Conservation (phyloP, 352 stramenopile genomes). For the Phytopythium sindhum region DNA sequence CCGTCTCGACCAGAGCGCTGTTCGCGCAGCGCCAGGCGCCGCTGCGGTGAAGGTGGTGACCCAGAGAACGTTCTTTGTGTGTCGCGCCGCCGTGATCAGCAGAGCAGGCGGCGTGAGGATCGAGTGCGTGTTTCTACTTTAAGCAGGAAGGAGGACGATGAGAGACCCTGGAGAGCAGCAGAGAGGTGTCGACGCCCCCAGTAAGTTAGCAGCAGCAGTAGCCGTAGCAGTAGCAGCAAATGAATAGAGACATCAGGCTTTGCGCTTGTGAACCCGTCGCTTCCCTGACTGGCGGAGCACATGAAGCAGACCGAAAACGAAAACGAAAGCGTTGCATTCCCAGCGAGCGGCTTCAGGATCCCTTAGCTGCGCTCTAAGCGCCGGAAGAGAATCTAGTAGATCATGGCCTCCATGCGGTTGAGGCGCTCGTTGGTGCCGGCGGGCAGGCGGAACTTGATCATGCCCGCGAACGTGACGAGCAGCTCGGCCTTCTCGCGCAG, state of each 20-base stretch:
- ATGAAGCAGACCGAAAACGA: not conserved
- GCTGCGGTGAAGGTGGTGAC: slow-evolving; percentile 23
- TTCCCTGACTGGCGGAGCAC: not conserved
- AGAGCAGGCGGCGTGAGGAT: not conserved
- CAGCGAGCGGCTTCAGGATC: not conserved
- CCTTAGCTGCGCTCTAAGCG: too few relatives aligned
- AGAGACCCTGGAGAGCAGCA: not conserved
- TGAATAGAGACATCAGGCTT: not conserved
- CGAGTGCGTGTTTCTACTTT: not conserved
- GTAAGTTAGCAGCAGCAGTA: slow-evolving; percentile 3
- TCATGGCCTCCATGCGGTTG: slow-evolving; percentile 87
- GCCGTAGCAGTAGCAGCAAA: not conserved
- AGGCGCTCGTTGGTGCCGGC: slow-evolving; percentile 79
- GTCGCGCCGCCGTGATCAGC: not conserved
- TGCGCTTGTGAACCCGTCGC: not conserved
- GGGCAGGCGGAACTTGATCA: slow-evolving; percentile 87
- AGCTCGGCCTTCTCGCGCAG: slow-evolving; percentile 78
- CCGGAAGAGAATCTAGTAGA: slow-evolving; percentile 77
- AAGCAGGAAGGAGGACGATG: not conserved
- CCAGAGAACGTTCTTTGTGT: not conserved
- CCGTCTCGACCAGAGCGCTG: slow-evolving; percentile 25
- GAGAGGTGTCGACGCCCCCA: not conserved
- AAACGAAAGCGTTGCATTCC: slow-evolving; percentile 15
- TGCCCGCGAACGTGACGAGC: slow-evolving; percentile 82
- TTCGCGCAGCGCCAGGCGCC: slow-evolving; percentile 45